Base-by-base conservation (phyloP, 225 moss, liverwort and hornwort species). In the Physcomitrellopsis africana region DNA sequence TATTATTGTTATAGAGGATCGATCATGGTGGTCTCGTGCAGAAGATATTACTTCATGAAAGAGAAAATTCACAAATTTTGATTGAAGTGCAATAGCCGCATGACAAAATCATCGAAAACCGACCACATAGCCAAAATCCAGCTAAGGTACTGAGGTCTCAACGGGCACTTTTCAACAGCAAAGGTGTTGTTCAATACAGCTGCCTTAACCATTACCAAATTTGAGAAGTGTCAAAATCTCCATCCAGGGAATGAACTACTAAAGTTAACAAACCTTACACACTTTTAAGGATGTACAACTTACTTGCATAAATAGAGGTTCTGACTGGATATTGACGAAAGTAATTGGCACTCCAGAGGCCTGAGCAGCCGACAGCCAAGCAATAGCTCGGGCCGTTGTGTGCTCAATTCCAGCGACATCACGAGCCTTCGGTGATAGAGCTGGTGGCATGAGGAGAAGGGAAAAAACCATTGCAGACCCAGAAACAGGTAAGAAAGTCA, bases 361-460 rank as follows among this genome's bases (percentile, higher is more conserved):
- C 68, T 86, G 86, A 32, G 86, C 86, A 81, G 86, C 86, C 20
- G 83, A 83, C 17, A 86, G 80, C 86, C 86, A 86, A 12, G 86
- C 80, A 77, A 86, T 83, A 14, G 83, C 80, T 43, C 86, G 74
- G 65, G 86, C 86, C 42, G 83, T 80, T 60, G 86, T 86, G 16
- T 83, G 65, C 80, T 86, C 86, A 47, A 83, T 75, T 60, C 76
- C 69, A 43, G 72, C 80, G 51, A 77, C 58, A 42, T 80, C 82
- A 11, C 86, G 82, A 46, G 86, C 84, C 67, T 77, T 83, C 26
- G 77, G 74, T 46, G 80, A 74, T 64, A 69, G 69, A 60, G 83
- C 70, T 29, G 83, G 73, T 45, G 83, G 86, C 80, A 86, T 83
- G 60, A 86, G 76, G 17, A 86, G 74, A 51, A 86, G 72, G 43